A percentile compares a stretch with the other conserved stretches of the same genome.
These are phyloP conservation scores for Sicyos edulis DNA, from an alignment of 306 rosid species.

Conservation along the genomic window DNA sequence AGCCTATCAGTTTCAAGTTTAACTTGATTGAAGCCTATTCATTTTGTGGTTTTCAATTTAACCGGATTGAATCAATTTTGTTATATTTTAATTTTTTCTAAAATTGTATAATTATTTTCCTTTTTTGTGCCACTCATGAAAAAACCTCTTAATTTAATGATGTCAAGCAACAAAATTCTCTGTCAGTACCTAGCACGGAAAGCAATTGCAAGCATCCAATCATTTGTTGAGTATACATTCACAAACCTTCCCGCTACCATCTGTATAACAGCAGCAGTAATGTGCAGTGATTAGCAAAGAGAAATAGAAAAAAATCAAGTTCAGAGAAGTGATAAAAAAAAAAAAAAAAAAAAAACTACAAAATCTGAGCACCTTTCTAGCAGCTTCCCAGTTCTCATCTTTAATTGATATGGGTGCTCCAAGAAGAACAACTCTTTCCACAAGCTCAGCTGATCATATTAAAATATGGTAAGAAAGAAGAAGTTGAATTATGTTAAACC, in stretches of 20 bases:
- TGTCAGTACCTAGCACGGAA: slow-evolving; percentile 43
- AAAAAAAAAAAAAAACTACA: not conserved
- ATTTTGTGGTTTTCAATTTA: no score
- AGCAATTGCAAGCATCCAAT: slow-evolving; percentile 52
- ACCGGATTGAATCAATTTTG: no score
- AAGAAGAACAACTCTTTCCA: slow-evolving; percentile 47
- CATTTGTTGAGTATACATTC: slow-evolving; percentile 42
- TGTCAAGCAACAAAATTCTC: no score
- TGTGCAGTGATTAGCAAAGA: not conserved
- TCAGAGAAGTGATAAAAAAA: no score
- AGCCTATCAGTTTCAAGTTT: no score
- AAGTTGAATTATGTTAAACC: no score
- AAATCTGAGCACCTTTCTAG: slow-evolving; percentile 43
- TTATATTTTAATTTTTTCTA: no score
- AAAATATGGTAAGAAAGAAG: not conserved
- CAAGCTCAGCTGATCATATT: slow-evolving; percentile 34
- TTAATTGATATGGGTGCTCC: slow-evolving; percentile 45
- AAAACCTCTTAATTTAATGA: no score
- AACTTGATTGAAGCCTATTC: no score
- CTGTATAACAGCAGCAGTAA: slow-evolving; percentile 27
- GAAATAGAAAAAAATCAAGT: not conserved
- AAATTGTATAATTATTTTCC: no score
- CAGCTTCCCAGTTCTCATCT: slow-evolving; percentile 47
- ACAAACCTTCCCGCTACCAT: slow-evolving; percentile 55
- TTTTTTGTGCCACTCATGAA: no score